Evolutionary conservation across 495 filamentous ascomycete genomes (phyloP).

Genomic region (Daldinia childiae): DNA sequence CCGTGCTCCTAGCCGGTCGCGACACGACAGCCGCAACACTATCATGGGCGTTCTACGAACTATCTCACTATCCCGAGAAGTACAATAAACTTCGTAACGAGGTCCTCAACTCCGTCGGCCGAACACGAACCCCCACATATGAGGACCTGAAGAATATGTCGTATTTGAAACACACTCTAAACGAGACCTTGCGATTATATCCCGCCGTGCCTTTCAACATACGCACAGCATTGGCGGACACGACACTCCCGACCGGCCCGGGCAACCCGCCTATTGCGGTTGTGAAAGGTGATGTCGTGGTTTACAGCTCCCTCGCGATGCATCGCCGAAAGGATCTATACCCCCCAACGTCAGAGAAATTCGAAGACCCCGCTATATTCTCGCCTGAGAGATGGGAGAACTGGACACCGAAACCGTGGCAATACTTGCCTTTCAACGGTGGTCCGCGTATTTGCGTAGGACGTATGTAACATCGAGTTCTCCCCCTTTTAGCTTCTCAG

Average conservation of each 20-base stretch:
- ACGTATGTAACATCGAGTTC: conserved; percentile 13
- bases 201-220: conserved; percentile 62
- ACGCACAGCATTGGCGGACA: conserved; percentile 57
- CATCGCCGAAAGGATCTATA: conserved; percentile 64
- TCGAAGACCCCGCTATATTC: conserved; percentile 61
- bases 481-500: background rate
- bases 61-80: conserved; percentile 60
- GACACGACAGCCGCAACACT: conserved; percentile 69
- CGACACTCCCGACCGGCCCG: conserved; percentile 52
- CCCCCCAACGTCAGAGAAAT: conserved; percentile 49
- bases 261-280: conserved; percentile 53
- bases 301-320: conserved; percentile 59
- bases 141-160: conserved; percentile 52
- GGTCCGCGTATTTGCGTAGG: conserved; percentile 64
- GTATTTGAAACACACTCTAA: conserved; percentile 53
- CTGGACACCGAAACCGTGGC: conserved; percentile 67
- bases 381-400: conserved; percentile 65
- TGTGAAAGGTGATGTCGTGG: conserved; percentile 49
- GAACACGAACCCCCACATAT: conserved; percentile 47
- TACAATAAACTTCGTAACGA: conserved; percentile 58
- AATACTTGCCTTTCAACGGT: conserved; percentile 69
- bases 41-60: conserved; percentile 64
- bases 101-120: conserved; percentile 47
- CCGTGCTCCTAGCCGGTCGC: conserved; percentile 67
- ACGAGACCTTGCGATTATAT: conserved; percentile 61